Base-by-base conservation (phyloP, 257 asterid species). In the Forsythia suspensa region DNA sequence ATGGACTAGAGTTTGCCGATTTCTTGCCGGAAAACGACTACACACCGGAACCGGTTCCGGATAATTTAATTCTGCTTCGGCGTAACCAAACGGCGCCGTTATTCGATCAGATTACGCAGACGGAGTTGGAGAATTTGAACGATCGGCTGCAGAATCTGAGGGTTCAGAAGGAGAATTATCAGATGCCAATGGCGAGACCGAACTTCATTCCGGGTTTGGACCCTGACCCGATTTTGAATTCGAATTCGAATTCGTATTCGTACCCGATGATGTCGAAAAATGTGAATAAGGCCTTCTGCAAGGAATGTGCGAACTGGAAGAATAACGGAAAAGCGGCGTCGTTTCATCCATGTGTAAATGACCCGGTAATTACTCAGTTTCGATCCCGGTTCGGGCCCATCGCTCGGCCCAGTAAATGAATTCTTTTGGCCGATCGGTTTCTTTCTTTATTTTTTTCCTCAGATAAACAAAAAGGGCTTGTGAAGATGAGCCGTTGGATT, bases 341-440 rank as follows among this genome's bases (percentile, higher is more conserved):
- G 82, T 95, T 95, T 41, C 99, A 95, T 76, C 92, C 71, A 34
- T 95, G 98, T 77, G 88, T 80, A 4, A 90, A 93, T 74, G 98
- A 95, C 83, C 80, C 82, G 80, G 87, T 88, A 11, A 20, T 91
- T 46, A 41, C 76, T 39, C 20, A 76, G 80, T 81, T 87, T 77
- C 21, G 72, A 63, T 24, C 85, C 51, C 84, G 78, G 74, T 81
- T 77, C 48, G 95, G 94, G 36, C 97, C 98, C 82, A 83, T 95
- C 43, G 44, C 65, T 1, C 85, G 89, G 84, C 94, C 90, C 13
- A 67, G 15, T 12, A 75, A 85, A 61, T 57, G 70, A 63, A 4
- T 29, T 63, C 16, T 9, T 16, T 8, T 9, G 0, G 65, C 8
- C 66, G 66, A 52, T 18, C 29, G 66, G 34, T 18, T 7, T 52